Conservation (phyloP, 2,329 filamentous ascomycete genomes). For the Xylaria hypoxylon region DNA sequence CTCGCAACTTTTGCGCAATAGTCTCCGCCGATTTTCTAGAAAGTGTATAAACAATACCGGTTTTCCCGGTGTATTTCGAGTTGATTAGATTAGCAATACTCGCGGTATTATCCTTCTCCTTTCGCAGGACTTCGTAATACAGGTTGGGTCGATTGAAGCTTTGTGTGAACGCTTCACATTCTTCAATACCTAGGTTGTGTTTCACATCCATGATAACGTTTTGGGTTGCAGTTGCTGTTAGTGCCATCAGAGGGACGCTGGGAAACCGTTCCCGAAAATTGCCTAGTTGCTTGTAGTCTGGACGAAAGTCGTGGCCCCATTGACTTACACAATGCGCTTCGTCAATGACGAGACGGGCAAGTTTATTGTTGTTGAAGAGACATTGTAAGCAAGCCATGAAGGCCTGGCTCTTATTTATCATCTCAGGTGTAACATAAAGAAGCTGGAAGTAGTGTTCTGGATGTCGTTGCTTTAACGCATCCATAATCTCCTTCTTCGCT, state of each 20-base stretch:
- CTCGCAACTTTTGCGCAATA: constrained; percentile 75
- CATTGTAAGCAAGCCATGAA: constrained; percentile 74
- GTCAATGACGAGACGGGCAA: constrained; percentile 94
- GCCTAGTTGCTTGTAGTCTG: constrained; percentile 91
- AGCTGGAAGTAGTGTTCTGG: constrained; percentile 85
- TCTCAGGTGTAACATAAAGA: constrained; percentile 96
- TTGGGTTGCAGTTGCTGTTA: constrained; percentile 94
- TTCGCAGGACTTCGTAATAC: constrained; percentile 84
- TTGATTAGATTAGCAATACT: constrained; percentile 76
- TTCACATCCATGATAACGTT: constrained; percentile 94
- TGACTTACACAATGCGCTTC: constrained; percentile 99
- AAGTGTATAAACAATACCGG: constrained; percentile 93
- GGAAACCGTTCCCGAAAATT: constrained; percentile 78
- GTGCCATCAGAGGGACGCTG: constrained; percentile 88
- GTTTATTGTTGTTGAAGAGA: constrained; percentile 76
- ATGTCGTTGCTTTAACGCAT: constrained; percentile 68
- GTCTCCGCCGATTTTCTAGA: constrained; percentile 86
- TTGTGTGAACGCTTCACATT: constrained; percentile 84
- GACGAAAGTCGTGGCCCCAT: constrained; percentile 98
- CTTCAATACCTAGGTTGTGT: constrained; percentile 85
- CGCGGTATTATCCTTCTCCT: constrained; percentile 68
- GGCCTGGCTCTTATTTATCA: constrained; percentile 83
- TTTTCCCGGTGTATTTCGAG: constrained; percentile 74
- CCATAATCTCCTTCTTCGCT: constrained; percentile 74
- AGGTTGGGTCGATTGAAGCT: constrained; percentile 98